These are phyloP conservation scores for Populus alba DNA, from an alignment of 345 rosid genomes.

Conservation along the genomic window DNA sequence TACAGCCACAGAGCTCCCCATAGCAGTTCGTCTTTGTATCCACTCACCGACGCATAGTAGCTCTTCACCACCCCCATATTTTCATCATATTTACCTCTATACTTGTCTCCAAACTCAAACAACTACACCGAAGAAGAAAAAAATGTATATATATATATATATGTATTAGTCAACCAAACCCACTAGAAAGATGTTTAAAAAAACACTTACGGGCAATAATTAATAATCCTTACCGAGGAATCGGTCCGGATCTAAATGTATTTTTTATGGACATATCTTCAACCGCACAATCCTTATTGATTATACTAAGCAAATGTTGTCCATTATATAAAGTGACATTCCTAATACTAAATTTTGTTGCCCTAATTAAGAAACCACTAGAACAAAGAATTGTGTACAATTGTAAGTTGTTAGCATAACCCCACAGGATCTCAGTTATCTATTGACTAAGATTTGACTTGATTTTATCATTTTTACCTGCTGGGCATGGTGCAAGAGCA, in stretches of 20 bases:
- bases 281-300: neutral
- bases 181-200: neutral
- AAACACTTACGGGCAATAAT: too few relatives aligned
- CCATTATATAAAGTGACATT: too few relatives aligned
- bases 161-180: neutral
- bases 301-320: neutral
- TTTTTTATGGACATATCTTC: neutral
- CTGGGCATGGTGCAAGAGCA: slow-evolving; percentile 48
- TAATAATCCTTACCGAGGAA: too few relatives aligned
- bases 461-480: slow-evolving; percentile 37
- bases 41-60: slow-evolving; percentile 97
- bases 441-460: neutral
- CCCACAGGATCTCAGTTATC: neutral
- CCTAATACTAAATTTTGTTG: neutral
- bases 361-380: neutral
- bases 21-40: slow-evolving; percentile 92
- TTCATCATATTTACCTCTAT: slow-evolving; percentile 77
- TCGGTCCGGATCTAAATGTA: too few relatives aligned
- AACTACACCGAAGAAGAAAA: slow-evolving; percentile 36
- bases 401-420: neutral
- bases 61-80: slow-evolving; percentile 68
- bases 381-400: neutral
- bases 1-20: slow-evolving; percentile 40
- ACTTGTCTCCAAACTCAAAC: slow-evolving; percentile 82
- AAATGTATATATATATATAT: too few relatives aligned